Conservation (phyloP, 306 rosid species). For the Purshia tridentata region DNA sequence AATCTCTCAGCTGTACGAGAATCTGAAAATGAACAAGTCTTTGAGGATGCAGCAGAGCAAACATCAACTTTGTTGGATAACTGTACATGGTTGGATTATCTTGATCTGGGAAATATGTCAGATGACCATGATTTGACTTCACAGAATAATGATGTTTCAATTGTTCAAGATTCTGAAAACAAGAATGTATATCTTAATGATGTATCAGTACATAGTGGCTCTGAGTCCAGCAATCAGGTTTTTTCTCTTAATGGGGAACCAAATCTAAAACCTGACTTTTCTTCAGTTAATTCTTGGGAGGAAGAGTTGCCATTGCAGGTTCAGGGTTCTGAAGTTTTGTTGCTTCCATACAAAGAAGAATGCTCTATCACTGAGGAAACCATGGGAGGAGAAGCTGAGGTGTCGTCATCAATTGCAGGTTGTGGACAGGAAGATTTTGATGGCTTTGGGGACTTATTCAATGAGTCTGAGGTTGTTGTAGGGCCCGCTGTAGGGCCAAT, state of each 20-base stretch:
- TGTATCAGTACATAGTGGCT: constrained; percentile 32
- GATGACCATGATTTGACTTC: constrained; percentile 38
- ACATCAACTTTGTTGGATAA: constrained; percentile 34
- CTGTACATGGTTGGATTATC: constrained; percentile 78
- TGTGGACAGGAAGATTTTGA: constrained; percentile 69
- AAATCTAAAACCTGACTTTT: constrained; percentile 35
- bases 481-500: constrained; percentile 76
- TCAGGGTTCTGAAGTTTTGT: constrained; percentile 64
- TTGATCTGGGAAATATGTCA: constrained; percentile 44
- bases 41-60: constrained; percentile 50
- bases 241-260: constrained; percentile 29
- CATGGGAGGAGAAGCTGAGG: constrained; percentile 50
- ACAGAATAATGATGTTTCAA: constrained; percentile 33
- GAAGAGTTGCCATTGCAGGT: constrained; percentile 74
- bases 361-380: constrained; percentile 40
- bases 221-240: constrained; percentile 44
- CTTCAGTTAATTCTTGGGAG: constrained; percentile 54
- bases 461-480: constrained; percentile 68
- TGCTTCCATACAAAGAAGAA: constrained; percentile 81
- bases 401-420: constrained; percentile 51
- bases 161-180: constrained; percentile 40
- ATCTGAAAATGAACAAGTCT: constrained; percentile 35
- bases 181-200: constrained; percentile 34
- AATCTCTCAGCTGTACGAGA: constrained; percentile 45
- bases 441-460: constrained; percentile 77